Percentiles rank a stretch among this genome's conserved stretches.
Conservation (phyloP, 768 basidiomycete genomes). For the Auricularia heimuer region DNA sequence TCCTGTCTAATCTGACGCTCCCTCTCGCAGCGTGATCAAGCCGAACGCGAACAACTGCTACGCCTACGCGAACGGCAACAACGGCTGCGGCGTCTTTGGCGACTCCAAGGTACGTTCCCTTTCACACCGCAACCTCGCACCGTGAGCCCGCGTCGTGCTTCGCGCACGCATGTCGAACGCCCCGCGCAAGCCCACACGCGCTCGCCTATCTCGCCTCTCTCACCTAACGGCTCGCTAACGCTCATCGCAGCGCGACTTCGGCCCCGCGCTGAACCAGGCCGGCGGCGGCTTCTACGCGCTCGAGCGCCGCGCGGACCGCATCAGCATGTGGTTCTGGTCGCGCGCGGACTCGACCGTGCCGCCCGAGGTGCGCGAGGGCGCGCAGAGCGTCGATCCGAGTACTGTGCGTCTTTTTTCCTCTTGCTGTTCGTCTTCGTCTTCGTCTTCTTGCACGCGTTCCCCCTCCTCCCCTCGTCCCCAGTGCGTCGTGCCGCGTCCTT, state of each 20-base stretch:
- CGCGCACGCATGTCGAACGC: too few relatives aligned
- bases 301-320: conserved; percentile 44
- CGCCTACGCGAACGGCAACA: conserved; percentile 35
- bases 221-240: too few relatives aligned
- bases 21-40: neutral
- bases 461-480: too few relatives aligned
- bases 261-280: conserved; percentile 44
- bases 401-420: conserved; percentile 5
- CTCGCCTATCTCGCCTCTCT: too few relatives aligned
- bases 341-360: conserved; percentile 16
- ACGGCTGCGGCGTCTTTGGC: conserved; percentile 43
- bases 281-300: conserved; percentile 49
- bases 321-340: conserved; percentile 69
- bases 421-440: too few relatives aligned
- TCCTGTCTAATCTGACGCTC: neutral
- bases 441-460: too few relatives aligned
- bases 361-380: conserved; percentile 18
- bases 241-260: conserved; percentile 24
- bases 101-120: neutral
- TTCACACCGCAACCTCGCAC: too few relatives aligned
- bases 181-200: too few relatives aligned
- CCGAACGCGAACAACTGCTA: conserved; percentile 41
- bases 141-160: too few relatives aligned
- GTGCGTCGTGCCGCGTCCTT: too few relatives aligned
- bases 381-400: conserved; percentile 31